Conservation (phyloP, 1,284 basidiomycete species). For the Ceratobasidium sp. region DNA sequence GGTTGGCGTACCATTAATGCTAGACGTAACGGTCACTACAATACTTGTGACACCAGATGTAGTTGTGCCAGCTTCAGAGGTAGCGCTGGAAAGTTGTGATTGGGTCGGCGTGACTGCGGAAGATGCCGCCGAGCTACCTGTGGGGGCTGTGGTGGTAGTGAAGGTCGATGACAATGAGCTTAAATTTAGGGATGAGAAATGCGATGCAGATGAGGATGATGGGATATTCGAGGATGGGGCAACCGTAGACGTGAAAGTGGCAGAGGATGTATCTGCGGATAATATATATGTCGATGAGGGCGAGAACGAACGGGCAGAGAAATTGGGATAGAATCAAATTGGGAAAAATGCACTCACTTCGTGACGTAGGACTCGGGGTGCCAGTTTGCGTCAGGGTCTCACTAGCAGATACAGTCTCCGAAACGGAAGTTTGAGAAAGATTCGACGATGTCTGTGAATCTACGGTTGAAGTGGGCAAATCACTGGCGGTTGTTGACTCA, state of each 20-base stretch:
- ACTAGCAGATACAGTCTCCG: conserved; percentile 6
- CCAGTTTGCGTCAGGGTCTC: conserved; percentile 1
- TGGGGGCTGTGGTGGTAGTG: conserved; percentile 3
- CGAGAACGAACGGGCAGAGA: background rate
- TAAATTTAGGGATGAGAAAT: background rate
- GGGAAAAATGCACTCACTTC: conserved; percentile 19
- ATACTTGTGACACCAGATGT: conserved; percentile 34
- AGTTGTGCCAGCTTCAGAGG: conserved; percentile 2
- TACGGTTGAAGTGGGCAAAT: background rate
- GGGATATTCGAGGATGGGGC: background rate
- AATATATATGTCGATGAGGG: background rate
- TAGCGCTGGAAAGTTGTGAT: conserved; percentile 4
- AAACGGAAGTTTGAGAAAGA: no score
- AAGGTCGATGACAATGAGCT: conserved; percentile 7
- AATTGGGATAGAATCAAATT: background rate
- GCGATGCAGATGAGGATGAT: background rate
- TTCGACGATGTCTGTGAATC: conserved; percentile 29
- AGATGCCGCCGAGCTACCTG: conserved; percentile 18
- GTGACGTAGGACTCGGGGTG: conserved; percentile 15
- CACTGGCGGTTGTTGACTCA: no score
- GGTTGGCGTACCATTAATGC: conserved; percentile 23
- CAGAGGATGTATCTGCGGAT: no score
- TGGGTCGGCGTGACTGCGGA: background rate
- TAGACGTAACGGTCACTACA: conserved; percentile 21
- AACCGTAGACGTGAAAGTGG: no score